These are phyloP conservation scores for Lasiodiplodia theobromae DNA, from an alignment of 2,329 filamentous ascomycete genomes.

Conservation along the genomic window DNA sequence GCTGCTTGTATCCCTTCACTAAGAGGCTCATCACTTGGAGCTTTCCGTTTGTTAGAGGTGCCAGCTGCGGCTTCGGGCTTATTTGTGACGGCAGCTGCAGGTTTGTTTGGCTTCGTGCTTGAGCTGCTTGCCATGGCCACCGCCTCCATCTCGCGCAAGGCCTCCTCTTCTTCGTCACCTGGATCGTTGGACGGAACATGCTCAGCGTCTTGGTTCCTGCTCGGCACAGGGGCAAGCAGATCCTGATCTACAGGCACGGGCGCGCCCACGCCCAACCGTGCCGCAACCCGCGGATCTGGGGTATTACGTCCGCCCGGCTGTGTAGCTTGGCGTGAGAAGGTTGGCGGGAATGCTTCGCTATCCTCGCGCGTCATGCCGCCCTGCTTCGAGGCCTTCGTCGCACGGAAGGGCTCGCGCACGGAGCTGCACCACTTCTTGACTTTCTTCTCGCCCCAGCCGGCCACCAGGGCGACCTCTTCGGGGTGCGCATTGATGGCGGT, in stretches of 20 bases:
- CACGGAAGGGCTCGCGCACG: slow-evolving; percentile 84
- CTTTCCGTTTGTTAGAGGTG: slow-evolving; percentile 44
- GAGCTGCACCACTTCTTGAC: slow-evolving; percentile 83
- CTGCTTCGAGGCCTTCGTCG: slow-evolving; percentile 71
- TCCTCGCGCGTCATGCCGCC: slow-evolving; percentile 41
- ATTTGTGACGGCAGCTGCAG: background rate
- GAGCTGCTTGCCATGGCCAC: slow-evolving; percentile 1
- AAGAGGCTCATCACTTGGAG: slow-evolving; percentile 51
- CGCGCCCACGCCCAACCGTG: slow-evolving; percentile 41
- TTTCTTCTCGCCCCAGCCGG: slow-evolving; percentile 95
- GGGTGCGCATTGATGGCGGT: slow-evolving; percentile 86
- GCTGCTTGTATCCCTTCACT: slow-evolving; percentile 67
- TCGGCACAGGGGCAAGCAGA: slow-evolving; percentile 35
- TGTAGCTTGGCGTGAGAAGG: slow-evolving; percentile 39
- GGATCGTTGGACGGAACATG: slow-evolving; percentile 37
- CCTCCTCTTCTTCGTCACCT: slow-evolving; percentile 56
- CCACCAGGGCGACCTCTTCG: slow-evolving; percentile 83
- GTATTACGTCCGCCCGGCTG: slow-evolving; percentile 20
- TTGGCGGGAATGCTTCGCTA: slow-evolving; percentile 37
- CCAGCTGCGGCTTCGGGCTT: background rate
- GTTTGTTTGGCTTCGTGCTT: background rate
- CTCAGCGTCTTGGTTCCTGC: slow-evolving; percentile 44
- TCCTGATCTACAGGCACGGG: slow-evolving; percentile 41
- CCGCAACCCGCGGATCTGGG: slow-evolving; percentile 36
- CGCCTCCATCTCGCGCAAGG: slow-evolving; percentile 38